These are phyloP conservation scores for Linaria vulgaris DNA, from an alignment of 257 asterid species.

Conservation along the genomic window DNA sequence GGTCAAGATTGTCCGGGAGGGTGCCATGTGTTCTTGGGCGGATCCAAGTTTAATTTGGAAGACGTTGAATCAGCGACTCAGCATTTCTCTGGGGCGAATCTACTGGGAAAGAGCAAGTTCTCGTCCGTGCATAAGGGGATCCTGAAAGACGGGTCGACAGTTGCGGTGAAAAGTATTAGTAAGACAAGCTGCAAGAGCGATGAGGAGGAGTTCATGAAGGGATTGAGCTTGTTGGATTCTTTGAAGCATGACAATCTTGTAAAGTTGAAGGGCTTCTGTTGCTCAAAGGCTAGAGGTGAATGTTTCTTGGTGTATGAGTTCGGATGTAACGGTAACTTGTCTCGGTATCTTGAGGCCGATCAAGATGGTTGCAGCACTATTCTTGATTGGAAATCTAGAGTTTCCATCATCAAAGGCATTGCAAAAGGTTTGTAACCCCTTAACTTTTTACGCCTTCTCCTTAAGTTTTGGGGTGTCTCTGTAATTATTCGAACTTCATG, in stretches of 20 bases:
- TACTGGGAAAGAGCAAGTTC: slow-evolving; percentile 80
- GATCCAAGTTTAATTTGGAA: slow-evolving; percentile 68
- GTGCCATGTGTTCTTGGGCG: slow-evolving; percentile 34
- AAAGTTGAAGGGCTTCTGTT: slow-evolving; percentile 74
- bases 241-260: slow-evolving; percentile 73
- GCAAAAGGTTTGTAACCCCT: slow-evolving; percentile 64
- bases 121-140: slow-evolving; percentile 75
- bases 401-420: slow-evolving; percentile 73
- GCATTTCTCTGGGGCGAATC: slow-evolving; percentile 74
- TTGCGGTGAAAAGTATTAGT: slow-evolving; percentile 71
- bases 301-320: slow-evolving; percentile 78
- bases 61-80: slow-evolving; percentile 94
- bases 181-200: slow-evolving; percentile 77
- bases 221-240: slow-evolving; percentile 67
- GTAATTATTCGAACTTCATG: neutral
- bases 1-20: slow-evolving; percentile 40
- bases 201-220: slow-evolving; percentile 75
- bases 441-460: no score
- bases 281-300: slow-evolving; percentile 87
- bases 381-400: slow-evolving; percentile 83
- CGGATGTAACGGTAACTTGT: slow-evolving; percentile 66
- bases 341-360: slow-evolving; percentile 52
- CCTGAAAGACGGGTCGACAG: slow-evolving; percentile 72
- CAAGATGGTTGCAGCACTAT: slow-evolving; percentile 34
- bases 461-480: no score